Percentiles rank a stretch among this genome's conserved stretches.
These are phyloP conservation scores for Saksenaea vasiformis DNA, from an alignment of 371 early-diverging fungal species.

Conservation along the genomic window DNA sequence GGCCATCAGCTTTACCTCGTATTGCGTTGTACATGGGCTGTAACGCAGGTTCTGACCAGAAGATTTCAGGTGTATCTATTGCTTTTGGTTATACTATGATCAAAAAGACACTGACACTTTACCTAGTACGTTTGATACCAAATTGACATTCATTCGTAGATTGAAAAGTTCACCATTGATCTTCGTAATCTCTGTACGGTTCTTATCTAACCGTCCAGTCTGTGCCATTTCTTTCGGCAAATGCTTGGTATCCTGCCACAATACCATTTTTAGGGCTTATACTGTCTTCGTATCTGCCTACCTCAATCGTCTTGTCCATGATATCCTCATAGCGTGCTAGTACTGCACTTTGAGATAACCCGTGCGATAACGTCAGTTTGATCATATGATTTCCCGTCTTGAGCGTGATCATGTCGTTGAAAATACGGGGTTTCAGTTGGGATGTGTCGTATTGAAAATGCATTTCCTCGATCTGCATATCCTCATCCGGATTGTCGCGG, in stretches of 20 bases:
- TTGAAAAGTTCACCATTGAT: slow-evolving; percentile 78
- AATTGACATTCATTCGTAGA: slow-evolving; percentile 58
- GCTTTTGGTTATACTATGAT: background rate
- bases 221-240: slow-evolving; percentile 54
- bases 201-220: slow-evolving; percentile 50
- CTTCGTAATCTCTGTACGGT: slow-evolving; percentile 73
- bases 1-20: slow-evolving; percentile 22
- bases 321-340: slow-evolving; percentile 70
- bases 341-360: slow-evolving; percentile 70
- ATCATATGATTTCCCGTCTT: slow-evolving; percentile 77
- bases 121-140: slow-evolving; percentile 58
- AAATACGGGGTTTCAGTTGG: slow-evolving; percentile 60
- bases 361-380: slow-evolving; percentile 75
- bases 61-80: slow-evolving; percentile 57
- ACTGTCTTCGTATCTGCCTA: slow-evolving; percentile 9
- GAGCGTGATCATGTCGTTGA: slow-evolving; percentile 75
- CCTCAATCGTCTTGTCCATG: slow-evolving; percentile 70
- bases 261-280: background rate
- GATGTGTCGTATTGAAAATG: slow-evolving; percentile 83
- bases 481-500: slow-evolving; percentile 58
- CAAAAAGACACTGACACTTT: background rate
- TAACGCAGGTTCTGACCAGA: slow-evolving; percentile 57
- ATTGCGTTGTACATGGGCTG: slow-evolving; percentile 58
- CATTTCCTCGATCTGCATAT: slow-evolving; percentile 91
- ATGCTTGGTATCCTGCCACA: slow-evolving; percentile 46